Percentiles rank a stretch among this genome's conserved stretches.
Conservation (phyloP, 1,284 basidiomycete species). For the Microbotryum scabiosae region DNA sequence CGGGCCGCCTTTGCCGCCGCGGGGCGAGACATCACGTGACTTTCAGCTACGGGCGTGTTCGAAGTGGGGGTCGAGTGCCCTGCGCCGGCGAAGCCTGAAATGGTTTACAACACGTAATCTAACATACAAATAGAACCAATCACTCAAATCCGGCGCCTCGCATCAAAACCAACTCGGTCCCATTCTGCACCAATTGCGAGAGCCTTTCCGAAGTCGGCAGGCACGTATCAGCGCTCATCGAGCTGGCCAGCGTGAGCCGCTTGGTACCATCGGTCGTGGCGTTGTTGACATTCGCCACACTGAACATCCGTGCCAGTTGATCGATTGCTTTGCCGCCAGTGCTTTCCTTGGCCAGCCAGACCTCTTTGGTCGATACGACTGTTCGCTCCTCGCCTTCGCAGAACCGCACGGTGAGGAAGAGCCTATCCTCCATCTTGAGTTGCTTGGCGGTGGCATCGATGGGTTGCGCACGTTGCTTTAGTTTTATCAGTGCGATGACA, state of each 20-base stretch:
- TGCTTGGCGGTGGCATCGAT: background rate
- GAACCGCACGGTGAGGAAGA: background rate
- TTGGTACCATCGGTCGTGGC: background rate
- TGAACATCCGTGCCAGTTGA: background rate
- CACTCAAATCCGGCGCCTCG: background rate
- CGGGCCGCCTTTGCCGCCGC: background rate
- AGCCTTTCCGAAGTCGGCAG: background rate
- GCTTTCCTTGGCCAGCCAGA: background rate
- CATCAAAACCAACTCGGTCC: background rate
- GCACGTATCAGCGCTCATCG: background rate
- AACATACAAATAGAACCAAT: too few relatives aligned
- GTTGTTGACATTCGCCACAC: background rate
- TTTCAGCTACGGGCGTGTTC: too few relatives aligned
- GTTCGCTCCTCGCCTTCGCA: background rate
- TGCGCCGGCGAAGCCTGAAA: background rate
- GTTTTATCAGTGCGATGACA: background rate
- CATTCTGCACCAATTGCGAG: background rate
- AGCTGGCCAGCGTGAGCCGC: background rate
- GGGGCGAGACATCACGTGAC: background rate
- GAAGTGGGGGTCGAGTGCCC: background rate
- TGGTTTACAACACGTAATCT: background rate
- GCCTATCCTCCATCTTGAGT: slow-evolving; percentile 1
- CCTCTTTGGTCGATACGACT: background rate
- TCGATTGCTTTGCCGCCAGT: background rate
- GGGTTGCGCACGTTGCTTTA: background rate